These are phyloP conservation scores for Skeletonema marinoi DNA, from an alignment of 108 stramenopile species.

Conservation along the genomic window DNA sequence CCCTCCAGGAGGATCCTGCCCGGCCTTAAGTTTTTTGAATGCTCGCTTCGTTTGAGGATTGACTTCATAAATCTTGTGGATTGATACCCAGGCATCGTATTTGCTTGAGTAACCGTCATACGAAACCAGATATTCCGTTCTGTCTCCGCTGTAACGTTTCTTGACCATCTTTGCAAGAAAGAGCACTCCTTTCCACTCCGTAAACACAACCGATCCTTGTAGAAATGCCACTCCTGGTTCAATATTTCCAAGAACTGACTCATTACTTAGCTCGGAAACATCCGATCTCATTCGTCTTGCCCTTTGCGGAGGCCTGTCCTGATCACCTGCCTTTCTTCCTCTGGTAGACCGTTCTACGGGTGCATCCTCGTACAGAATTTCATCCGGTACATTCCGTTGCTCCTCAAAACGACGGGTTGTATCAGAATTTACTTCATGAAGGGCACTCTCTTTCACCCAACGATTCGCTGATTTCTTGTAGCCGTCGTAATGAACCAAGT, in stretches of 20 bases:
- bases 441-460: slow-evolving; percentile 51
- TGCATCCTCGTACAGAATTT: background rate
- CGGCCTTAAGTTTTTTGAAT: slow-evolving; percentile 37
- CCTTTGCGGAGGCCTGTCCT: background rate
- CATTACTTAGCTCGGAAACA: slow-evolving; percentile 22
- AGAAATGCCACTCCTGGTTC: slow-evolving; percentile 50
- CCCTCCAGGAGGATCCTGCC: background rate
- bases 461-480: slow-evolving; percentile 52
- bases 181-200: slow-evolving; percentile 33
- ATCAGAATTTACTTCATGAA: slow-evolving; percentile 40
- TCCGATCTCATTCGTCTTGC: slow-evolving; percentile 25
- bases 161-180: slow-evolving; percentile 59
- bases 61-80: slow-evolving; percentile 52
- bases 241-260: slow-evolving; percentile 23
- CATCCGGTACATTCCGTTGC: slow-evolving; percentile 18
- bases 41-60: slow-evolving; percentile 49
- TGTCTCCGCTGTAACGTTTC: slow-evolving; percentile 41
- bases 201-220: slow-evolving; percentile 53
- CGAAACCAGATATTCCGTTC: slow-evolving; percentile 43
- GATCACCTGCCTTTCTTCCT: background rate
- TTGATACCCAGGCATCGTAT: slow-evolving; percentile 52
- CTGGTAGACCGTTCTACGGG: background rate
- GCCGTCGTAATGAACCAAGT: slow-evolving; percentile 54
- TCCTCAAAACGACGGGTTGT: slow-evolving; percentile 43
- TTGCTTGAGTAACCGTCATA: slow-evolving; percentile 49